Percentiles rank a stretch among this genome's conserved stretches.
Conservation (phyloP, 2,329 filamentous ascomycete genomes). For the Penicillium psychrosexuale region DNA sequence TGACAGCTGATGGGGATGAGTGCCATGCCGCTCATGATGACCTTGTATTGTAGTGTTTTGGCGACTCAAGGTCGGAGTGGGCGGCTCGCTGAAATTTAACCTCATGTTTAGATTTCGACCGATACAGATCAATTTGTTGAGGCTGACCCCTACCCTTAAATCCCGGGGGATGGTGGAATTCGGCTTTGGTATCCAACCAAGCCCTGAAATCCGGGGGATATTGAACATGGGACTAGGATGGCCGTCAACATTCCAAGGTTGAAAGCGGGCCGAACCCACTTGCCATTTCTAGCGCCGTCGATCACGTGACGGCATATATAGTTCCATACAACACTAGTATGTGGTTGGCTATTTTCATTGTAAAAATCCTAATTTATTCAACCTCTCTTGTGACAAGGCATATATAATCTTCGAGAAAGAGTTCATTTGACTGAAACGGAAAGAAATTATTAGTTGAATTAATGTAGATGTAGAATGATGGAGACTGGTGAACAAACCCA, state of each 20-base stretch:
- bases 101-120: slow-evolving; percentile 17
- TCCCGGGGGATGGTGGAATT: not conserved
- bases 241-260: not conserved
- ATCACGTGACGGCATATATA: not conserved
- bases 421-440: too few species aligned
- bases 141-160: not conserved
- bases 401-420: too few species aligned
- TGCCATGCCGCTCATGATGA: slow-evolving; percentile 19
- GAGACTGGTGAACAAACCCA: too few species aligned
- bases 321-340: too few species aligned
- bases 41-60: slow-evolving; percentile 27
- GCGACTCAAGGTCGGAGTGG: slow-evolving; percentile 32
- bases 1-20: slow-evolving; percentile 34
- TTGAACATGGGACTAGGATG: not conserved
- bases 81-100: slow-evolving; percentile 30
- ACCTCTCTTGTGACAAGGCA: too few species aligned
- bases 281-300: not conserved
- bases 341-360: too few species aligned
- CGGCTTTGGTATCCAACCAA: not conserved
- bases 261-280: slow-evolving; percentile 4
- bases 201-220: not conserved
- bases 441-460: too few species aligned
- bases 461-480: too few species aligned
- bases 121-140: not conserved
- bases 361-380: too few species aligned